Percentiles rank a stretch among this genome's conserved stretches.
Conservation (phyloP, 805 yeast species). For the Pachysolen tannophilus region DNA sequence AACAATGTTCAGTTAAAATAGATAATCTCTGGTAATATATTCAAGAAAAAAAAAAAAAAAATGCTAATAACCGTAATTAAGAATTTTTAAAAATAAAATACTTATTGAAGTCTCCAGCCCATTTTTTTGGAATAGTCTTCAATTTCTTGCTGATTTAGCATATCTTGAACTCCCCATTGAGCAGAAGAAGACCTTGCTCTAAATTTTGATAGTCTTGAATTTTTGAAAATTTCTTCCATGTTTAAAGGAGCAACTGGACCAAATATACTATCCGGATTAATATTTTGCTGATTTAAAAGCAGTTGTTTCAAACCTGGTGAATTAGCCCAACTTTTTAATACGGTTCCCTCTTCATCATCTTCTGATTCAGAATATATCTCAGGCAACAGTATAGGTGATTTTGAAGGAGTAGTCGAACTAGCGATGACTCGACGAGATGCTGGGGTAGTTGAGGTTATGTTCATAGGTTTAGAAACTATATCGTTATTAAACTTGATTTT, state of each 20-base stretch:
- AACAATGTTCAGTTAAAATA: background rate
- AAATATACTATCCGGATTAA: conserved; percentile 64
- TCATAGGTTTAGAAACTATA: too few species aligned
- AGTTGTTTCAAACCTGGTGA: conserved; percentile 45
- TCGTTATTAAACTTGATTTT: conserved; percentile 17
- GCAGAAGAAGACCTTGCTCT: conserved; percentile 50
- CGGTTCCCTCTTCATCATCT: conserved; percentile 40
- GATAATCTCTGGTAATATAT: too few species aligned
- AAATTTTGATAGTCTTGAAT: conserved; percentile 36
- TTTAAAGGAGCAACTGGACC: conserved; percentile 67
- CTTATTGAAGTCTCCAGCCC: conserved; percentile 36
- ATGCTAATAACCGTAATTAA: background rate
- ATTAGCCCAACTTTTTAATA: conserved; percentile 53
- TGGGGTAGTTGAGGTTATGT: too few species aligned
- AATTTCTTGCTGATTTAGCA: conserved; percentile 36
- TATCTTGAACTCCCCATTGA: conserved; percentile 39
- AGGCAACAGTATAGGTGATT: conserved; percentile 22
- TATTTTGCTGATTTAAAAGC: conserved; percentile 35
- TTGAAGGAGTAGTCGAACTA: background rate
- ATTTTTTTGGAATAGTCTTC: conserved; percentile 37
- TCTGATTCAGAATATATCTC: conserved; percentile 47
- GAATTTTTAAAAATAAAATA: too few species aligned
- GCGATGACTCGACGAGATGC: background rate
- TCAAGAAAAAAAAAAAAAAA: background rate
- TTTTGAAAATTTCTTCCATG: conserved; percentile 59